Evolutionary conservation across 768 basidiomycete genomes (phyloP).

Genomic region (Ramaria rubella): DNA sequence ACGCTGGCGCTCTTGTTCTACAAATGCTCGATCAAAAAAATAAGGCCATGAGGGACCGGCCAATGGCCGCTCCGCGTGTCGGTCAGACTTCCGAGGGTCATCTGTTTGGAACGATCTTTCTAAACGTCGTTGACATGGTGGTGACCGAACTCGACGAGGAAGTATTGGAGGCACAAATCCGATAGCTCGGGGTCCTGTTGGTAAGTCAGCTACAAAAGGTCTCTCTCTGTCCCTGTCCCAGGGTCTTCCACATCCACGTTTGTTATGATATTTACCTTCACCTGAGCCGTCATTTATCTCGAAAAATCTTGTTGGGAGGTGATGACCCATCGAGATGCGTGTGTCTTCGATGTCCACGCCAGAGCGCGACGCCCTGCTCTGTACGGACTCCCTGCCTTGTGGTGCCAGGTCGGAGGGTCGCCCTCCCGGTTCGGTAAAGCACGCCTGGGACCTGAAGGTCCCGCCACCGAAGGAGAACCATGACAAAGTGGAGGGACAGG

Average conservation of each 20-base stretch:
- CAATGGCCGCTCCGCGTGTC: neutral
- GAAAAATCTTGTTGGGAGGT: neutral
- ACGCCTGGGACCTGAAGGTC: constrained; percentile 4
- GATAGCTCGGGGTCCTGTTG: constrained; percentile 10
- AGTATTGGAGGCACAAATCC: neutral
- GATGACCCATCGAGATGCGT: neutral
- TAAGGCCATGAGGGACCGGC: neutral
- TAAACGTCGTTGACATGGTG: neutral
- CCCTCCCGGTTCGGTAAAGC: neutral
- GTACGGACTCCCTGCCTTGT: neutral
- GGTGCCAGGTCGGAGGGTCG: neutral
- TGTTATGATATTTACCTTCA: neutral
- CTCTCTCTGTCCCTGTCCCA: constrained; percentile 4
- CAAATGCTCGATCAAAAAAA: neutral
- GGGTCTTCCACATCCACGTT: neutral
- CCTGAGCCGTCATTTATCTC: neutral
- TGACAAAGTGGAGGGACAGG: neutral
- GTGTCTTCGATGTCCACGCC: neutral
- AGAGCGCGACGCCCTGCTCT: no score
- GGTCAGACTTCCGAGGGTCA: neutral
- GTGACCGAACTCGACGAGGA: neutral
- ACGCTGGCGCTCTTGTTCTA: neutral
- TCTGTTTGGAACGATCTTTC: neutral
- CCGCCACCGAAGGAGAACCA: neutral
- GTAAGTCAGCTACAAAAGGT: neutral